phyloP scores from a whole-genome alignment of 305 asterid genomes.

The Fraxinus angustifolia region DNA sequence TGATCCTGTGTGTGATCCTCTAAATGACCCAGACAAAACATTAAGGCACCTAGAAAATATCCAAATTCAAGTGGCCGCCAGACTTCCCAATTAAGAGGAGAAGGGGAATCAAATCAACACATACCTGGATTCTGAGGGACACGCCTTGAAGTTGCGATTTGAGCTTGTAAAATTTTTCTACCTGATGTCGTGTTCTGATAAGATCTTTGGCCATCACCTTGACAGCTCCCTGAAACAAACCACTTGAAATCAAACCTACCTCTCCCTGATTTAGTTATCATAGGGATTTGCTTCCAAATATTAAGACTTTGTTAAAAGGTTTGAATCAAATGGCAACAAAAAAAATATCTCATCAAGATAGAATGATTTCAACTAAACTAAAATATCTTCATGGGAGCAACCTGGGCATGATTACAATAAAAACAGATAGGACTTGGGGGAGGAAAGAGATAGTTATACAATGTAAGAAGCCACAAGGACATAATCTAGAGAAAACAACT shows the following conservation, averaged over 20 bases:
- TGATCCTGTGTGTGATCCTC: not conserved
- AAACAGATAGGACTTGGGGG: not conserved
- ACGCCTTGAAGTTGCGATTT: constrained; percentile 99
- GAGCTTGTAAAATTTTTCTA: constrained; percentile 92
- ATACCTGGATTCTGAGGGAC: constrained; percentile 94
- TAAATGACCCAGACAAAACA: not conserved
- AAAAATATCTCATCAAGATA: not conserved
- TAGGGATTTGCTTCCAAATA: not conserved
- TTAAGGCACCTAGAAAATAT: not conserved
- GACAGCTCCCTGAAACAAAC: constrained; percentile 49
- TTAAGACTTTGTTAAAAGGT: not conserved
- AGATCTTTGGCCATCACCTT: constrained; percentile 75
- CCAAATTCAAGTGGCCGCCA: not conserved
- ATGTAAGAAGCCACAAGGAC: not conserved
- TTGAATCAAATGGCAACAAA: not conserved
- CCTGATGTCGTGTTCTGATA: constrained; percentile 63
- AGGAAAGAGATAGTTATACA: not conserved
- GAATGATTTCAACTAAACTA: constrained; percentile 2
- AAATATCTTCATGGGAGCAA: constrained; percentile 12
- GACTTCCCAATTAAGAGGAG: not conserved
- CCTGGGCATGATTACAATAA: not conserved
- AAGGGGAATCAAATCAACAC: not conserved
- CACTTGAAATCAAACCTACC: not conserved
- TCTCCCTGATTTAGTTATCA: not conserved
- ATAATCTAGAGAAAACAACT: constrained; percentile 18